Base-by-base conservation (phyloP, 805 yeast species). In the Torulaspora gathmanii region DNA sequence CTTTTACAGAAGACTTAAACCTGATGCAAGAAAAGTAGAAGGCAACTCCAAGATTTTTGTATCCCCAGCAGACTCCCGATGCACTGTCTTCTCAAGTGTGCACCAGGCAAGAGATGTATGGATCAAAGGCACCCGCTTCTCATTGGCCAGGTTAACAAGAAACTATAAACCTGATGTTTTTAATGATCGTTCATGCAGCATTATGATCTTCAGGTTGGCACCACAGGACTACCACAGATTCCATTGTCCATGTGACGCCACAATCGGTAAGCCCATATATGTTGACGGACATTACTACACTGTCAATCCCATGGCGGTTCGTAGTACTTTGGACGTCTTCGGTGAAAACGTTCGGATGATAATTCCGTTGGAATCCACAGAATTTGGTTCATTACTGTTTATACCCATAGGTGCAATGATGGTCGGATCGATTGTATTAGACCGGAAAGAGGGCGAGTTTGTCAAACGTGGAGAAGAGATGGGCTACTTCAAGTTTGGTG, bases 221-320 rank as follows among this genome's bases (percentile, higher is more conserved):
- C 99, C 99, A 1, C 99, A 91, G 62, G 99, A 91, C 63, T 91
- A 91, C 60, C 99, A 91, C 61, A 70, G 99, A 36, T 90, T 91
- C 65, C 99, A 91, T 63, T 74, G 79, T 12, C 96, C 97, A 0
- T 90, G 93, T 2, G 77, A 75, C 47, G 98, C 97, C 2, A 60
- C 61, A 0, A 65, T 93, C 27, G 84, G 85, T 1, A 72, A 78
- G 46, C 82, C 91, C 12, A 71, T 71, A 37, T 74, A 71, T 53
- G 84, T 91, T 26, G 84, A 81, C 28, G 99, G 98, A 0, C 93
- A 89, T 57, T 91, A 91, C 62, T 91, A 87, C 62, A 91, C 98
- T 0, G 99, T 91, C 15, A 91, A 91, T 58, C 98, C 98, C 1
- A 91, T 91, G 98, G 98, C 98, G 0, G 78, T 93, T 27, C 68